Conservation (phyloP, 331 rosid genomes). For the Acacia pycnantha region DNA sequence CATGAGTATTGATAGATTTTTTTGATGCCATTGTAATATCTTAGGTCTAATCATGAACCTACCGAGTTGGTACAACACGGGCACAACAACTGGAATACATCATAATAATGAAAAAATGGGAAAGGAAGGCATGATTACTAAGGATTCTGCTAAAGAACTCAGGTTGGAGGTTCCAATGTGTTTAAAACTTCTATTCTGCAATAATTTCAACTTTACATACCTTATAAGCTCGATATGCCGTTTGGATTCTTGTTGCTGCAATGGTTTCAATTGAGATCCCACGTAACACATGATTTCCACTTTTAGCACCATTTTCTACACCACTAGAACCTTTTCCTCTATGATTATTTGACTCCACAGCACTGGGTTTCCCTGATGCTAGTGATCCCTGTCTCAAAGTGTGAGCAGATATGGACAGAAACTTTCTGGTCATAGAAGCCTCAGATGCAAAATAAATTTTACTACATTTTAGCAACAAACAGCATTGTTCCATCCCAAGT, state of each 20-base stretch:
- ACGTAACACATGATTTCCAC: constrained; percentile 35
- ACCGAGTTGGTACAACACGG: not conserved
- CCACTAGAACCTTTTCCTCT: constrained; percentile 21
- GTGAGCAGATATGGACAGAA: constrained; percentile 11
- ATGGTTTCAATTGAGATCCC: constrained; percentile 53
- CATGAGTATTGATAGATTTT: not conserved
- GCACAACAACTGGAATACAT: not conserved
- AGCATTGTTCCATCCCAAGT: not conserved
- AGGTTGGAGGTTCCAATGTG: not conserved
- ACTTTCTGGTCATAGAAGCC: constrained; percentile 10
- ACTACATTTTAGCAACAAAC: not conserved
- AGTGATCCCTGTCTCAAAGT: constrained; percentile 37
- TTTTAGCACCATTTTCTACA: constrained; percentile 26
- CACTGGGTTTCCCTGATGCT: constrained; percentile 30
- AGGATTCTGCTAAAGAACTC: not conserved
- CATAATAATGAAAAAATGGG: not conserved
- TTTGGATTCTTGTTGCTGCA: constrained; percentile 75
- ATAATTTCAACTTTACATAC: constrained; percentile 36
- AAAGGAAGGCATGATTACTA: not conserved
- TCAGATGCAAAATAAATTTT: constrained; percentile 6
- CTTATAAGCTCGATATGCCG: constrained; percentile 66
- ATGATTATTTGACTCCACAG: constrained; percentile 35
- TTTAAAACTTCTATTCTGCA: not conserved
- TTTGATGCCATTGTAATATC: not conserved
- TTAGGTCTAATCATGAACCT: not conserved